Base-by-base conservation (phyloP, 768 basidiomycete species). In the Lepiota venenata region DNA sequence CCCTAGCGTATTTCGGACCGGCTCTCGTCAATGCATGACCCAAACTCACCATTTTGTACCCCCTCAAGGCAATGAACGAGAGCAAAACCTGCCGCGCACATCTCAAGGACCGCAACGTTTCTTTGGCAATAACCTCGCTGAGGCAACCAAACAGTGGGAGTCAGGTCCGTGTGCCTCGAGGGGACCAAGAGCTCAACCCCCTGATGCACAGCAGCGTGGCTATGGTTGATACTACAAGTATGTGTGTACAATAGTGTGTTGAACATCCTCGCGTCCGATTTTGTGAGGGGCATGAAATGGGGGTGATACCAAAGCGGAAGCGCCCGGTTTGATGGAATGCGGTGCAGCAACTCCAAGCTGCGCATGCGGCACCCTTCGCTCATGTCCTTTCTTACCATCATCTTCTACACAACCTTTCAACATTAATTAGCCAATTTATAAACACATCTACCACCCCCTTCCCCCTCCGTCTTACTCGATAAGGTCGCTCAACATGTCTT, bases 401-500 rank as follows among this genome's bases (percentile, higher is more conserved):
- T 32, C 32, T 45, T 27, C 15, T n/a, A 37, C 11, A 36, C 25
- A 32, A 42, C 32, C 20, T 40, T 36, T 44, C 22, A n/a, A 42
- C 29, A 29, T 16, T 27, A 42, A 32, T 36, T 18, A 47, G 29
- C 49, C 11, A 11, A 22, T 40, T 42, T 50, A 15, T 50, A 21
- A 32, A 50, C 39, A 5, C 14, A 18, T 5, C 25, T 25, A 15
- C 14, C 12, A 15, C 27, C 15, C 27, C 25, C n/a, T n/a, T n/a
- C n/a, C n/a, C n/a, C n/a, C n/a, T n/a, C n/a, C n/a, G n/a, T n/a
- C n/a, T 47, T 35, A 20, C 25, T 32, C 27, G 45, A 56, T 47
- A 69, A 66, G 58, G 32, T n/a, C 40, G 3, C 14, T 21, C 20
- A 14, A n/a, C 27, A 81, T 84, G 75, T 66, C 81, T 10, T 82